Conservation (phyloP, 331 rosid genomes). For the Erythrophleum ivorense region DNA sequence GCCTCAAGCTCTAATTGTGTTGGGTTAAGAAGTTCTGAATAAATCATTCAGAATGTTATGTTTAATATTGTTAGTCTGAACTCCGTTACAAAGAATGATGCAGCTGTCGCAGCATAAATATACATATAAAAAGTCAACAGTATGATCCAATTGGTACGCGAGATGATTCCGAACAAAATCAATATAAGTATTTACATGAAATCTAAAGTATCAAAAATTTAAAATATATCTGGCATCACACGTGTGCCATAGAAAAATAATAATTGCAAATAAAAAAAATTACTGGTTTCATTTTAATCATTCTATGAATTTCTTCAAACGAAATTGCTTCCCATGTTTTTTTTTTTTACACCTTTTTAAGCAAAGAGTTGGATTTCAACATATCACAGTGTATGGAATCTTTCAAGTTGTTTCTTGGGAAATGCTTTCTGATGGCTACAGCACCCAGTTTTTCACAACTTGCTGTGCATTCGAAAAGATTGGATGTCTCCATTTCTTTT, state of each 20-base stretch:
- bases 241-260: constrained; percentile 9
- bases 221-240: background rate
- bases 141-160: background rate
- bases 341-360: no score
- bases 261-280: background rate
- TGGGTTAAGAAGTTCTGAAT: background rate
- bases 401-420: background rate
- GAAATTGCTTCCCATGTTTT: background rate
- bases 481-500: no score
- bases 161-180: background rate
- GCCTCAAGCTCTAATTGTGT: background rate
- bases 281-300: background rate
- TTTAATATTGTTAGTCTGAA: background rate
- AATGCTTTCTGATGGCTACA: background rate
- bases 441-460: background rate
- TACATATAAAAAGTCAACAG: background rate
- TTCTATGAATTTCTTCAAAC: background rate
- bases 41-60: background rate
- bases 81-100: background rate
- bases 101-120: background rate
- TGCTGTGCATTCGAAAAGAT: background rate
- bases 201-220: no score
- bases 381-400: no score
- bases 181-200: background rate
- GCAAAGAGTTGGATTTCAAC: no score